Conservation (phyloP, 2,329 filamentous ascomycete genomes). For the Diaporthe caulivora region DNA sequence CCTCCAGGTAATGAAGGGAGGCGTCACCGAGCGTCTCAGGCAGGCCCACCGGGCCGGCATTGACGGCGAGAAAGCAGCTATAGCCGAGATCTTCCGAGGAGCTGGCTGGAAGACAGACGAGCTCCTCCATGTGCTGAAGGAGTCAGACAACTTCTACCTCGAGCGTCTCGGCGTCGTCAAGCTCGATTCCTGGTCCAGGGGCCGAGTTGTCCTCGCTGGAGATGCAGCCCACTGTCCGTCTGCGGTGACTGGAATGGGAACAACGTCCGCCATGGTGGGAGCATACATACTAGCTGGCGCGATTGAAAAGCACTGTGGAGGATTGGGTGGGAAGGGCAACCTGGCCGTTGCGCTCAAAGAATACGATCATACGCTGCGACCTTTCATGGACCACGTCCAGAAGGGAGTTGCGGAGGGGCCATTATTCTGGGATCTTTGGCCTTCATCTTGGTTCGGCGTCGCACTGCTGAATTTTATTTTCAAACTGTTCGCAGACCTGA, state of each 20-base stretch:
- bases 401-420: too few species aligned
- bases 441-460: too few species aligned
- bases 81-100: constrained; percentile 47
- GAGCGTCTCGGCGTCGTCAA: constrained; percentile 59
- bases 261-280: constrained; percentile 59
- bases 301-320: constrained; percentile 51
- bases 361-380: too few species aligned
- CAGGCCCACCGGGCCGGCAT: constrained; percentile 11
- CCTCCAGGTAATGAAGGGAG: neutral
- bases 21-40: neutral
- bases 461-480: too few species aligned
- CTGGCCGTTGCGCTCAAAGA: too few species aligned
- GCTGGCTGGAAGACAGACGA: constrained; percentile 53
- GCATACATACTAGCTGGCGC: constrained; percentile 71
- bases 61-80: constrained; percentile 46
- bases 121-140: constrained; percentile 48
- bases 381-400: too few species aligned
- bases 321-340: too few species aligned
- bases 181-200: constrained; percentile 55
- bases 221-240: constrained; percentile 67
- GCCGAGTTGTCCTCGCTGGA: constrained; percentile 63
- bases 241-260: constrained; percentile 64
- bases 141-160: constrained; percentile 59
- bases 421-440: too few species aligned
- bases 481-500: too few species aligned